Conservation (phyloP, 148 eudicot genomes). For the Tetragonia tetragonoides region DNA sequence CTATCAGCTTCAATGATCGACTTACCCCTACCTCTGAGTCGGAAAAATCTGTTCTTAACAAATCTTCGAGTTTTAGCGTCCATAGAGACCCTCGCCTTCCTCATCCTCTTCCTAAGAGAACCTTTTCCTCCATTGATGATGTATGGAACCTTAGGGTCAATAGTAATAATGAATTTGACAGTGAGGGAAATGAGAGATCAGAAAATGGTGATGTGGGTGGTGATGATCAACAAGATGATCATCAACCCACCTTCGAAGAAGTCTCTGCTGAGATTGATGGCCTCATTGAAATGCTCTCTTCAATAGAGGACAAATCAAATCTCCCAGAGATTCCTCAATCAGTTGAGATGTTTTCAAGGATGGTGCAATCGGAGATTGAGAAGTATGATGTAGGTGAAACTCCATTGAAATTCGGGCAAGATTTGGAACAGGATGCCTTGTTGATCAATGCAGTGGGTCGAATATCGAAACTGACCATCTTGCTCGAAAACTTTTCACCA, state of each 20-base stretch:
- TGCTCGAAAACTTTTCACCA: slow-evolving; percentile 4
- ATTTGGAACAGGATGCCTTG: neutral
- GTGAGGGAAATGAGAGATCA: neutral
- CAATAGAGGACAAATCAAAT: slow-evolving; percentile 18
- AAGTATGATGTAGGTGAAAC: slow-evolving; percentile 31
- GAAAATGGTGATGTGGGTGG: slow-evolving; percentile 10
- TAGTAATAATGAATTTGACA: neutral
- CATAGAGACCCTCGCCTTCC: slow-evolving; percentile 11
- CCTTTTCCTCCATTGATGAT: slow-evolving; percentile 18
- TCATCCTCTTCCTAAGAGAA: slow-evolving; percentile 18
- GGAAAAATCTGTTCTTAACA: slow-evolving; percentile 18
- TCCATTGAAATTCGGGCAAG: slow-evolving; percentile 26
- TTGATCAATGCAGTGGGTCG: neutral
- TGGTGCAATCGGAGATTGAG: slow-evolving; percentile 30
- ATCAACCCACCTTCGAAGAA: slow-evolving; percentile 21
- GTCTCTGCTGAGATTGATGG: slow-evolving; percentile 29
- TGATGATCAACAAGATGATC: neutral
- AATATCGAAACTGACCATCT: neutral
- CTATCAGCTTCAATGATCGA: slow-evolving; percentile 22
- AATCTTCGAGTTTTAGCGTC: slow-evolving; percentile 31
- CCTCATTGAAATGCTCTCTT: slow-evolving; percentile 17
- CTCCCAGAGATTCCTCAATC: slow-evolving; percentile 18
- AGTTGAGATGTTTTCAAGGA: slow-evolving; percentile 22
- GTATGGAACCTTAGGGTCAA: neutral
- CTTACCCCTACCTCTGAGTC: neutral